Evolutionary conservation across 129 eudicot species (phyloP).

Genomic region (Pulicaria dysenterica): DNA sequence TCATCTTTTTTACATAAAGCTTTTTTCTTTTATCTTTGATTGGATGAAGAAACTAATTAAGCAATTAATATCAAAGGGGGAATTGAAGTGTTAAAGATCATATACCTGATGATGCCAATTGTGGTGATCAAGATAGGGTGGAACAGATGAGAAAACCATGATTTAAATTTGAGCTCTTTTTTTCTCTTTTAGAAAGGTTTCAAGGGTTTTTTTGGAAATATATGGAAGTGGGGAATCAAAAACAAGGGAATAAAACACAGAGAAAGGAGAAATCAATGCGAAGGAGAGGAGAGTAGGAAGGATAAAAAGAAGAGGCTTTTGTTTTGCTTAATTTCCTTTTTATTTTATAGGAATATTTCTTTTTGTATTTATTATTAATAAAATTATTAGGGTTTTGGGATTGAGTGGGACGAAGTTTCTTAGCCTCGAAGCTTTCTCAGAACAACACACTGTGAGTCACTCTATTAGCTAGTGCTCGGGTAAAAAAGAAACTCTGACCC

Average conservation of each 20-base stretch:
- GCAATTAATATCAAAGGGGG: constrained; percentile 10
- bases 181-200: constrained; percentile 58
- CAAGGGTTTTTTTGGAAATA: constrained; percentile 64
- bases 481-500: constrained; percentile 45
- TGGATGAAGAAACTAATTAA: constrained; percentile 34
- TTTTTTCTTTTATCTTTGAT: constrained; percentile 34
- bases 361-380: constrained; percentile 53
- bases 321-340: constrained; percentile 26
- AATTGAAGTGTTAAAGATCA: constrained; percentile 22
- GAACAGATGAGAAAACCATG: constrained; percentile 79
- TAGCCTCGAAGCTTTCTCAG: constrained; percentile 69
- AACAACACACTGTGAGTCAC: constrained; percentile 34
- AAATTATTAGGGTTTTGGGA: constrained; percentile 55
- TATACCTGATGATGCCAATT: constrained; percentile 74
- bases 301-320: constrained; percentile 45
- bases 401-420: constrained; percentile 64
- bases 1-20: constrained; percentile 38
- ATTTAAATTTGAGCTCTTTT: constrained; percentile 45
- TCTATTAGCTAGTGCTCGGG: constrained; percentile 52
- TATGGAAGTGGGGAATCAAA: constrained; percentile 60
- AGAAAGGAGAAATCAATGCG: constrained; percentile 45
- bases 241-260: constrained; percentile 48
- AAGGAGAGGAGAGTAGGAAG: constrained; percentile 35
- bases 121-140: constrained; percentile 66
- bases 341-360: constrained; percentile 31